Evolutionary conservation across 345 rosid species (phyloP), one percentile per base, ranked within the genome.

Genomic region (Moricandia arvensis): DNA sequence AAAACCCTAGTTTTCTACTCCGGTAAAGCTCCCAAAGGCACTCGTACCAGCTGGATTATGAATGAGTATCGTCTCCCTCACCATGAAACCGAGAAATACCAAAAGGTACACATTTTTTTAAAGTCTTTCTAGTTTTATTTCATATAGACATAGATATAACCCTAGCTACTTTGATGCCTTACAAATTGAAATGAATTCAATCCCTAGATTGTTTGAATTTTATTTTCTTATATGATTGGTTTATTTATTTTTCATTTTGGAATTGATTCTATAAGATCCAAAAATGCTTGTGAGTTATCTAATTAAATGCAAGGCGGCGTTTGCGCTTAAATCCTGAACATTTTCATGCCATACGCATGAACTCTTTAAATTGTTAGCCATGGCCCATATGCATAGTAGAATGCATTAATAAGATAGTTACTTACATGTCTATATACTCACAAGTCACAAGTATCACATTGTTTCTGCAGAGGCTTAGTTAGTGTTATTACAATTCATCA

Each of bases 1-100:
- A 96, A 96, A 90, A 96, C 99, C 93, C 96, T 96, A 84, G 99
- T 96, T 69, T 96, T 93, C 87, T 96, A 96, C 81, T 91, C 97
- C 3, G 99, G 99, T 0, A 96, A 93, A 82, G 99, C 99, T 47
- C 99, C 99, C 27, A 96, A 91, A 78, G 99, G 99, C 16, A 85
- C 92, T 71, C 87, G 99, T 35, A 89, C 97, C 57, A 93, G 99
- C 47, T 96, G 99, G 99, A 96, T 96, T 73, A 96, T 96, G 99
- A 96, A 96, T 75, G 99, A 96, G 88, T 96, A 96, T 59, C 94
- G 99, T 62, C 82, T 96, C 82, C 99, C 99, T 1, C 99, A 93
- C 10, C 97, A 93, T 35, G 98, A 96, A 37, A 91, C 98, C 7
- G 91, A 96, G 68, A 86, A 89, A 21, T 93, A 88, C 64, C 97